Conservation (phyloP, 1,284 basidiomycete species). For the Prillingera fragicola region DNA sequence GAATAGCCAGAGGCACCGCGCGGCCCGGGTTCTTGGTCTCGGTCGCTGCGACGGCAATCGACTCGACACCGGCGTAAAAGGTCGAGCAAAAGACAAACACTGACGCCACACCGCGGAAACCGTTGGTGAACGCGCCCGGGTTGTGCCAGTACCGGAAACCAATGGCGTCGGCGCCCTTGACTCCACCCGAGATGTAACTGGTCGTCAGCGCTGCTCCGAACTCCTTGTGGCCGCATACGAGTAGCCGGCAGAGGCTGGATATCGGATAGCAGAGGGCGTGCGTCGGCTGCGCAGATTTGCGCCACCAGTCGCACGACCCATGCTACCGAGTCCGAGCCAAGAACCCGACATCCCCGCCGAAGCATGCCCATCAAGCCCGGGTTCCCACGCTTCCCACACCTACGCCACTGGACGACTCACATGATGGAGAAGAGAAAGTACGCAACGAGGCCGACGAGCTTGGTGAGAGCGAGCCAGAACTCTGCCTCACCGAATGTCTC, state of each 20-base stretch:
- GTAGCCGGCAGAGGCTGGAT: too few relatives aligned
- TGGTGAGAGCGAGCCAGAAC: constrained; percentile 22
- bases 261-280: too few relatives aligned
- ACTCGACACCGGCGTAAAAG: constrained; percentile 35
- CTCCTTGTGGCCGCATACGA: constrained; percentile 9
- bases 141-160: constrained; percentile 51
- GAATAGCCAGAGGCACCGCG: constrained; percentile 71
- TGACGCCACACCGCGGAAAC: constrained; percentile 17
- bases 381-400: too few relatives aligned
- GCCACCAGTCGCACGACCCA: too few relatives aligned
- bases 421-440: constrained; percentile 59
- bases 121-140: constrained; percentile 47
- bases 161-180: constrained; percentile 42
- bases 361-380: too few relatives aligned
- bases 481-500: constrained; percentile 26
- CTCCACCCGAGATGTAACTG: constrained; percentile 52
- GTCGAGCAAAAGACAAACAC: constrained; percentile 21
- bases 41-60: constrained; percentile 49
- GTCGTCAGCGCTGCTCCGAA: constrained; percentile 1
- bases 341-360: too few relatives aligned
- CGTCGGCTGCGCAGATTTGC: too few relatives aligned
- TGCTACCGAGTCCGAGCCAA: too few relatives aligned
- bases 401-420: constrained; percentile 63
- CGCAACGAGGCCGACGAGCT: constrained; percentile 23
- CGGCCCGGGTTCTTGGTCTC: constrained; percentile 59